A percentile compares a stretch with the other conserved stretches of the same genome.
Conservation (phyloP, 2,329 filamentous ascomycete species). For the Allantophomopsis lycopodina region DNA sequence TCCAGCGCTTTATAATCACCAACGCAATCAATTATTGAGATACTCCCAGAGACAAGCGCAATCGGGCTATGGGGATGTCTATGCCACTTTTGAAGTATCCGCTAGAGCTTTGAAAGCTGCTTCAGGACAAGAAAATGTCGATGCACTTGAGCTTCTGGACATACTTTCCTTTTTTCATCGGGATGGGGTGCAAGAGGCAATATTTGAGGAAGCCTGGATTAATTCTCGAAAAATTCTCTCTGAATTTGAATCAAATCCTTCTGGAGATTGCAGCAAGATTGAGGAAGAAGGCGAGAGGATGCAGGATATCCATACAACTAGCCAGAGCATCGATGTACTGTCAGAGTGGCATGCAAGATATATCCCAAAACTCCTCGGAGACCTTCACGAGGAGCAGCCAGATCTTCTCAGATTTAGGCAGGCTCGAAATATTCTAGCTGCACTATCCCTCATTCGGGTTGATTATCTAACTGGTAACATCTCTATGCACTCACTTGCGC, state of each 20-base stretch:
- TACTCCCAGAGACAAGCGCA: slow-evolving; percentile 2
- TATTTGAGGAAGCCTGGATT: slow-evolving; percentile 3
- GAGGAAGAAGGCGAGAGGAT: no score
- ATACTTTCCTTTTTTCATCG: slow-evolving; percentile 4
- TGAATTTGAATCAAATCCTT: no score
- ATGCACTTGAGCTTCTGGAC: slow-evolving; percentile 5
- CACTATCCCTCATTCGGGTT: not conserved
- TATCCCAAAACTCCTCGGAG: no score
- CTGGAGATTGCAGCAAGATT: no score
- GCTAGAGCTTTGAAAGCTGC: slow-evolving; percentile 2
- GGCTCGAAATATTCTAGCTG: slow-evolving; percentile 1
- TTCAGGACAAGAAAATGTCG: not conserved
- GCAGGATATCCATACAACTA: no score
- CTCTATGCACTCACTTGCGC: slow-evolving; percentile 9
- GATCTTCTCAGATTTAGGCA: not conserved
- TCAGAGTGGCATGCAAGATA: no score
- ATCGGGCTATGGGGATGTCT: slow-evolving; percentile 6
- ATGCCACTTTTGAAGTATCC: slow-evolving; percentile 8
- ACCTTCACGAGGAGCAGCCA: no score
- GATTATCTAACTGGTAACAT: not conserved
- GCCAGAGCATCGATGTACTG: no score
- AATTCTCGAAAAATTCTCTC: not conserved
- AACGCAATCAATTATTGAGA: slow-evolving; percentile 2
- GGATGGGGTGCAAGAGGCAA: slow-evolving; percentile 1
- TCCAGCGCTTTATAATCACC: slow-evolving; percentile 1